Percentiles rank a stretch among this genome's conserved stretches.
These are phyloP conservation scores for Saccharomyces paradoxus DNA, from an alignment of 805 yeast species.

Conservation along the genomic window DNA sequence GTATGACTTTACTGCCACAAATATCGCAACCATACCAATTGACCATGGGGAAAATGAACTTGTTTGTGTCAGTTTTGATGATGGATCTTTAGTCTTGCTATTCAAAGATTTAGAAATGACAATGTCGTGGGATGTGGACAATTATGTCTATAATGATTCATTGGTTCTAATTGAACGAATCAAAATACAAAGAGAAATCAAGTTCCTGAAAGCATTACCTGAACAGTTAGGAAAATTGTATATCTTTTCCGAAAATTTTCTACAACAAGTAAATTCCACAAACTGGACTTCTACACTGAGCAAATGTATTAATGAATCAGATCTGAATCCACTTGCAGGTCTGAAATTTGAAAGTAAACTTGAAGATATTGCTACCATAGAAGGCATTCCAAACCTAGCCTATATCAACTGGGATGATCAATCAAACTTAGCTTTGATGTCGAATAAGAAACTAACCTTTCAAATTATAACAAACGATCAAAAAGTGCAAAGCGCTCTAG, in stretches of 20 bases:
- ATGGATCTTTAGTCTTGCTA: constrained; percentile 26
- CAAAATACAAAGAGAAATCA: constrained; percentile 4
- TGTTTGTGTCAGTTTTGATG: constrained; percentile 19
- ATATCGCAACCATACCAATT: constrained; percentile 25
- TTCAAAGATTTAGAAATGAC: constrained; percentile 28
- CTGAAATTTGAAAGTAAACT: constrained; percentile 11
- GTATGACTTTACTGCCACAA: constrained; percentile 39
- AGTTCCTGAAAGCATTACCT: constrained; percentile 1
- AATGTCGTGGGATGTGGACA: constrained; percentile 33
- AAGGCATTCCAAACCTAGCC: neutral
- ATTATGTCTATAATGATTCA: constrained; percentile 21
- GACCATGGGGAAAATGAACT: constrained; percentile 19
- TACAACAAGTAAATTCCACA: constrained; percentile 8
- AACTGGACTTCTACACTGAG: constrained; percentile 16
- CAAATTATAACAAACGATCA: neutral
- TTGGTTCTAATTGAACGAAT: constrained; percentile 17
- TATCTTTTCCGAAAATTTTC: constrained; percentile 1
- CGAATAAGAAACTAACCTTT: neutral
- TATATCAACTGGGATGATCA: neutral
- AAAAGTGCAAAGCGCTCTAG: neutral
- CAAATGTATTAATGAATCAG: constrained; percentile 13
- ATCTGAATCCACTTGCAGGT: constrained; percentile 9
- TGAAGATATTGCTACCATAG: neutral
- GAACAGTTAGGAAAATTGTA: constrained; percentile 5
- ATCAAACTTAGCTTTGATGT: neutral